A percentile compares a stretch with the other conserved stretches of the same genome.
phyloP scores from a whole-genome alignment of 345 rosid species.

The Sonneratia caseolaris region DNA sequence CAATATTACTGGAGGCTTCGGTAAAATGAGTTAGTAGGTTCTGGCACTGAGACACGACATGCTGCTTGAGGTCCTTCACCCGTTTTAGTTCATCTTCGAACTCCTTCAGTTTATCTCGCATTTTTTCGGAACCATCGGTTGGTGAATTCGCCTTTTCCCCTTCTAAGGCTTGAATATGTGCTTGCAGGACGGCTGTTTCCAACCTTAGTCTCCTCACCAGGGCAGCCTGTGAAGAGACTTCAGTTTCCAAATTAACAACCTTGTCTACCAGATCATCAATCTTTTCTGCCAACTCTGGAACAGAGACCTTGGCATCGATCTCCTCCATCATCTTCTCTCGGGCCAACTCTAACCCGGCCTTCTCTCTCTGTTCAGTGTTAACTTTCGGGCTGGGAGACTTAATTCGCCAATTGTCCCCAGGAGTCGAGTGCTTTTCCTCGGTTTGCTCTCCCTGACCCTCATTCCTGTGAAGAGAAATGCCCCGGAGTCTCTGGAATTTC shows the following conservation, averaged over 20 bases:
- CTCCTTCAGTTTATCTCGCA: slow-evolving; percentile 33
- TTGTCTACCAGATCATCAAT: slow-evolving; percentile 68
- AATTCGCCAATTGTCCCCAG: neutral
- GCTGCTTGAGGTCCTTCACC: no score
- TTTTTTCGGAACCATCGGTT: slow-evolving; percentile 24
- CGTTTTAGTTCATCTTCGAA: slow-evolving; percentile 6
- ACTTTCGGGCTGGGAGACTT: neutral
- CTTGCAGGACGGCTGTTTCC: slow-evolving; percentile 48
- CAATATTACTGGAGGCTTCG: slow-evolving; percentile 34
- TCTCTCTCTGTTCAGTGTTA: neutral
- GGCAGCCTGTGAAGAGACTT: slow-evolving; percentile 52
- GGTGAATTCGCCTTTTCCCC: slow-evolving; percentile 40
- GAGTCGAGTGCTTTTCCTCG: slow-evolving; percentile 4
- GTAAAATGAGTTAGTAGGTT: slow-evolving; percentile 37
- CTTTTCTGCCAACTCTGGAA: slow-evolving; percentile 49
- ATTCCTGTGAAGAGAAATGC: slow-evolving; percentile 13
- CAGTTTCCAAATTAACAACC: slow-evolving; percentile 49
- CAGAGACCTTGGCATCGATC: slow-evolving; percentile 29
- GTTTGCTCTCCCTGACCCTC: slow-evolving; percentile 9
- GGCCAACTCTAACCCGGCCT: slow-evolving; percentile 16
- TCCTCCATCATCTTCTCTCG: slow-evolving; percentile 23
- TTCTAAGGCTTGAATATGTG: slow-evolving; percentile 40
- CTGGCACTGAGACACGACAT: slow-evolving; percentile 20
- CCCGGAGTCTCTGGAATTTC: slow-evolving; percentile 29
- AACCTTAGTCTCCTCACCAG: slow-evolving; percentile 44